Evolutionary conservation across 148 eudicot genomes (phyloP).

Genomic region (Cornus controversa): DNA sequence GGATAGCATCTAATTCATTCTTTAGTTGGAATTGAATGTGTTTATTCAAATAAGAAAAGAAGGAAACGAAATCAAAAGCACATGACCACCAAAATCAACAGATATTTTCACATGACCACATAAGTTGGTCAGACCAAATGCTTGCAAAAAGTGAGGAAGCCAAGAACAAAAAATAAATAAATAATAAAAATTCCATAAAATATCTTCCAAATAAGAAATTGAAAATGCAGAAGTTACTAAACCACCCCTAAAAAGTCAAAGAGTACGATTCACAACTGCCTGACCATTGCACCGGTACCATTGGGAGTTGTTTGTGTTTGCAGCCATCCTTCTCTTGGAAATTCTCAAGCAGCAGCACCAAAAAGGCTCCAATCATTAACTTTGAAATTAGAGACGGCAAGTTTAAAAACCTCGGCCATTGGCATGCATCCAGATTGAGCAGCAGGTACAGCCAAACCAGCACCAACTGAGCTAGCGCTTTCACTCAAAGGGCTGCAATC

Average conservation of each 20-base stretch:
- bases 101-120: too few species aligned
- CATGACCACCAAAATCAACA: too few species aligned
- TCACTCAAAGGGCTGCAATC: constrained; percentile 78
- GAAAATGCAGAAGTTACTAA: too few species aligned
- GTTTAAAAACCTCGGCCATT: constrained; percentile 71
- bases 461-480: constrained; percentile 76
- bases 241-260: not conserved
- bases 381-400: constrained; percentile 72
- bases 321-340: not conserved
- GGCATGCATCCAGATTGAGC: constrained; percentile 68
- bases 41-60: too few species aligned
- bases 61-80: too few species aligned
- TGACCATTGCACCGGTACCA: not conserved
- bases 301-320: not conserved
- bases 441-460: constrained; percentile 74
- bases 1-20: too few species aligned
- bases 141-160: not conserved
- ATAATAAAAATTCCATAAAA: not conserved
- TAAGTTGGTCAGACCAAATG: not conserved
- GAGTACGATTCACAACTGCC: too few species aligned
- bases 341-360: constrained; percentile 38
- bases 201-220: too few species aligned
- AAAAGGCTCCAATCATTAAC: constrained; percentile 88
- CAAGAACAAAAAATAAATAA: too few species aligned
- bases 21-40: too few species aligned